phyloP scores from a whole-genome alignment of 768 basidiomycete species.

The Boletus vinaceobasis region DNA sequence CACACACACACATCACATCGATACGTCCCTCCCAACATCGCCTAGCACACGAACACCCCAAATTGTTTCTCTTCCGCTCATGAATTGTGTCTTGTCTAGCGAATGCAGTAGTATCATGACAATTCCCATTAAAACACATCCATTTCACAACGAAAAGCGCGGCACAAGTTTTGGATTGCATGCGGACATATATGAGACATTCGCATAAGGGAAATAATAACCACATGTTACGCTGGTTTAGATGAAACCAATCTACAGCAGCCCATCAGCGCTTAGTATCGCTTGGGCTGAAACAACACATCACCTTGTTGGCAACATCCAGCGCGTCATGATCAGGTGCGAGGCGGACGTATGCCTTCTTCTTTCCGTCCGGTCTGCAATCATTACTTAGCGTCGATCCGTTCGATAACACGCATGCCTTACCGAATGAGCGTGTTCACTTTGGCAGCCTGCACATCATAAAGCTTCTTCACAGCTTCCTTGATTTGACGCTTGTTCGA shows the following conservation, averaged over 20 bases:
- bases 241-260: constrained; percentile 85
- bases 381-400: background rate
- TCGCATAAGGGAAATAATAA: background rate
- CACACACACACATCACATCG: background rate
- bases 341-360: constrained; percentile 98
- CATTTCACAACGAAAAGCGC: background rate
- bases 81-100: background rate
- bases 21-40: background rate
- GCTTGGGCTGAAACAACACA: constrained; percentile 9
- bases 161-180: constrained; percentile 9
- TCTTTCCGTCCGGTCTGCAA: constrained; percentile 90
- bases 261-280: constrained; percentile 1
- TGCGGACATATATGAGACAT: constrained; percentile 6
- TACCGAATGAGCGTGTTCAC: constrained; percentile 98
- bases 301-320: constrained; percentile 96
- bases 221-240: constrained; percentile 36
- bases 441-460: constrained; percentile 94
- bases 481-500: constrained; percentile 99
- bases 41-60: background rate
- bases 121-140: background rate
- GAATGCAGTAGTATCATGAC: no score
- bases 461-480: constrained; percentile 99
- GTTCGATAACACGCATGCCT: constrained; percentile 22
- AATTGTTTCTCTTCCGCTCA: background rate
- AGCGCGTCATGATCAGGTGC: constrained; percentile 95